Evolutionary conservation across 208 protist genomes (phyloP).

Genomic region (Endotrypanum monterogeii): DNA sequence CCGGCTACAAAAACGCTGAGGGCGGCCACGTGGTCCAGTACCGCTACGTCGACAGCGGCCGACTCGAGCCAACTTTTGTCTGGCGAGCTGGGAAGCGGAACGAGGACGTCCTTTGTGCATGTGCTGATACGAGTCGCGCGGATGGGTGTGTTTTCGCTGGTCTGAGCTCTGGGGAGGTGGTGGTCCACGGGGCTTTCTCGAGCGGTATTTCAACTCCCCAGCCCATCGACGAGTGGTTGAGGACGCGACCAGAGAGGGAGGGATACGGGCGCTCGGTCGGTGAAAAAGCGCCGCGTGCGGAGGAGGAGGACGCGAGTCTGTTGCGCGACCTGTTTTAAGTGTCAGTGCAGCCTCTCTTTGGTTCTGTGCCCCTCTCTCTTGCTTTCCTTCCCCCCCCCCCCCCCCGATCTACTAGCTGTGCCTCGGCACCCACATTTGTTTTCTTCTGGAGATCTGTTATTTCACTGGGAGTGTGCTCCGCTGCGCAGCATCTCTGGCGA

Average conservation of each 20-base stretch:
- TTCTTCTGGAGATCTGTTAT: not conserved
- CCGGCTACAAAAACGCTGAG: conserved; percentile 39
- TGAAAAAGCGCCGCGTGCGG: conserved; percentile 39
- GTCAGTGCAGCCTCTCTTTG: not conserved
- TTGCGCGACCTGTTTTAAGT: conserved; percentile 21
- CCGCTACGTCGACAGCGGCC: conserved; percentile 10
- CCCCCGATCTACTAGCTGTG: not conserved
- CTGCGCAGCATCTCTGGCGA: not conserved
- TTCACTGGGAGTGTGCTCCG: not conserved
- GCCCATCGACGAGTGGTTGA: conserved; percentile 39
- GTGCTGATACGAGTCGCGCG: conserved; percentile 32
- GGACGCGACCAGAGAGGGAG: conserved; percentile 38
- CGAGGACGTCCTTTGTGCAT: conserved; percentile 69
- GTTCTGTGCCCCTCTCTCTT: not conserved
- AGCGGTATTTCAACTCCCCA: not conserved
- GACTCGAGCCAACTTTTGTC: conserved; percentile 7
- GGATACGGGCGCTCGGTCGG: conserved; percentile 19
- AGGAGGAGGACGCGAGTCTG: conserved; percentile 30
- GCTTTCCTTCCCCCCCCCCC: no score
- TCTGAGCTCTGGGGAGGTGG: conserved; percentile 59
- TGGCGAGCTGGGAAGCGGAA: conserved; percentile 47
- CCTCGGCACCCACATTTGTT: not conserved
- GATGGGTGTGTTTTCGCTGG: conserved; percentile 60
- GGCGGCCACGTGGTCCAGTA: conserved; percentile 76
- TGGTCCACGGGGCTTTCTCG: conserved; percentile 36